phyloP scores from a whole-genome alignment of 495 filamentous ascomycete genomes.

The Neurospora sublineolata region DNA sequence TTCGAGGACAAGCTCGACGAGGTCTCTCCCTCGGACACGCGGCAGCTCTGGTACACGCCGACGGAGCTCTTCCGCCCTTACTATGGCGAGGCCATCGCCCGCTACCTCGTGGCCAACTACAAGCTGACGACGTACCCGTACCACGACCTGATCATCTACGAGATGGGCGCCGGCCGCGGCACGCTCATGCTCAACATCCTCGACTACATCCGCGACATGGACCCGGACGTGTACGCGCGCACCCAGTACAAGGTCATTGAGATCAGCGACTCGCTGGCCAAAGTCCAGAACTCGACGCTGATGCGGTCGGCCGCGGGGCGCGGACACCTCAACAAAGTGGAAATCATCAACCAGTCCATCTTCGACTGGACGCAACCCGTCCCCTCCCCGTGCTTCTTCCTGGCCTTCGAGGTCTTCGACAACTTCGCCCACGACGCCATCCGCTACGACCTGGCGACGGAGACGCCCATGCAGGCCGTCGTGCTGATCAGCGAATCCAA shows the following conservation, averaged over 20 bases:
- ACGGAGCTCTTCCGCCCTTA: constrained; percentile 94
- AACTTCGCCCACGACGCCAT: constrained; percentile 95
- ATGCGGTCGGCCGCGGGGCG: constrained; percentile 47
- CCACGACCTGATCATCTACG: constrained; percentile 95
- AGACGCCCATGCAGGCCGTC: constrained; percentile 67
- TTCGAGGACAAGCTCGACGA: constrained; percentile 85
- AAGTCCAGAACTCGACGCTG: constrained; percentile 62
- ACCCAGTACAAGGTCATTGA: constrained; percentile 95
- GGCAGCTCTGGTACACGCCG: constrained; percentile 96
- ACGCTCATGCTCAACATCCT: constrained; percentile 97
- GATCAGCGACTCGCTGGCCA: constrained; percentile 71
- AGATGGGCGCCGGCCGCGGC: constrained; percentile 94
- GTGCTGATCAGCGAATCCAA: constrained; percentile 77
- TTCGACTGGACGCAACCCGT: constrained; percentile 87
- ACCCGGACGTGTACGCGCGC: constrained; percentile 85
- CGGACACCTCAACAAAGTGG: constrained; percentile 74
- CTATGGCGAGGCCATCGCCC: constrained; percentile 92
- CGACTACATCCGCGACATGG: constrained; percentile 83
- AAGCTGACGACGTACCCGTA: constrained; percentile 87
- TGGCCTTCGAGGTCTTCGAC: constrained; percentile 97
- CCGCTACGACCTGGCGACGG: constrained; percentile 69
- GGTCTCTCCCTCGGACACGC: constrained; percentile 49
- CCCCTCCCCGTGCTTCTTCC: constrained; percentile 87
- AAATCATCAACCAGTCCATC: constrained; percentile 88
- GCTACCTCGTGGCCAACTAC: constrained; percentile 92